Evolutionary conservation across 495 filamentous ascomycete species (phyloP).

Genomic region (Penicillium malachiteum): DNA sequence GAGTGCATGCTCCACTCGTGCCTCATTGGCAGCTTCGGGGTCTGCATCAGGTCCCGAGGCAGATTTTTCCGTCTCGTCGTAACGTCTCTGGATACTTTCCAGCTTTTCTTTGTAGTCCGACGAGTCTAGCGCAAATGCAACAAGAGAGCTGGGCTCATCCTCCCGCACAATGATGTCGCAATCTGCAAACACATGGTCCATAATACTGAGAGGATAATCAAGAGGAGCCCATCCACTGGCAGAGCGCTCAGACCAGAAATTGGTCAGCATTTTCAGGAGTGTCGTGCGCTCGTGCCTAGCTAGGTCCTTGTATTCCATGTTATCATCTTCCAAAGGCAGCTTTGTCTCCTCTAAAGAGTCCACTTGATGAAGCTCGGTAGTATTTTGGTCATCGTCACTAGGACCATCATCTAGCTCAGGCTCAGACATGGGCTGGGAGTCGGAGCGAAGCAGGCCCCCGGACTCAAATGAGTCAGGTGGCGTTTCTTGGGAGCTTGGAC

Average conservation of each 20-base stretch:
- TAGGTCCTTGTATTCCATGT: slow-evolving; percentile 66
- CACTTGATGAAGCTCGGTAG: slow-evolving; percentile 61
- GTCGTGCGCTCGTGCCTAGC: slow-evolving; percentile 89
- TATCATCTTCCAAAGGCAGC: slow-evolving; percentile 54
- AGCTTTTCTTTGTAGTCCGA: slow-evolving; percentile 82
- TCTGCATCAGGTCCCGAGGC: slow-evolving; percentile 20
- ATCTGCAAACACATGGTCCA: slow-evolving; percentile 94
- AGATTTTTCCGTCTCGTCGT: slow-evolving; percentile 38
- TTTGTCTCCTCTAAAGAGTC: slow-evolving; percentile 64
- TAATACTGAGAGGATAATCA: slow-evolving; percentile 85
- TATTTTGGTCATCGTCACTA: slow-evolving; percentile 67
- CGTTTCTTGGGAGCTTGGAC: slow-evolving; percentile 20
- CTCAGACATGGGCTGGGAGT: slow-evolving; percentile 60
- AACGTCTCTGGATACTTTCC: slow-evolving; percentile 62
- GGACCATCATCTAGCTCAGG: slow-evolving; percentile 60
- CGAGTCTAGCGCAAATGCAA: slow-evolving; percentile 86
- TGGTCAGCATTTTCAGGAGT: slow-evolving; percentile 89
- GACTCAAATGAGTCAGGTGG: slow-evolving; percentile 47
- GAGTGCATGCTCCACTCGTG: slow-evolving; percentile 67
- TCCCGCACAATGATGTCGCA: slow-evolving; percentile 97
- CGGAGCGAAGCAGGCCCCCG: slow-evolving; percentile 47
- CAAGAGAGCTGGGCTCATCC: slow-evolving; percentile 94
- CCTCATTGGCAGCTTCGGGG: slow-evolving; percentile 49
- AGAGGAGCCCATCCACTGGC: slow-evolving; percentile 93
- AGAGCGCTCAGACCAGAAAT: slow-evolving; percentile 97